These are phyloP conservation scores for Aschersonia sp. DNA, from an alignment of 2,329 filamentous ascomycete genomes.

Conservation along the genomic window DNA sequence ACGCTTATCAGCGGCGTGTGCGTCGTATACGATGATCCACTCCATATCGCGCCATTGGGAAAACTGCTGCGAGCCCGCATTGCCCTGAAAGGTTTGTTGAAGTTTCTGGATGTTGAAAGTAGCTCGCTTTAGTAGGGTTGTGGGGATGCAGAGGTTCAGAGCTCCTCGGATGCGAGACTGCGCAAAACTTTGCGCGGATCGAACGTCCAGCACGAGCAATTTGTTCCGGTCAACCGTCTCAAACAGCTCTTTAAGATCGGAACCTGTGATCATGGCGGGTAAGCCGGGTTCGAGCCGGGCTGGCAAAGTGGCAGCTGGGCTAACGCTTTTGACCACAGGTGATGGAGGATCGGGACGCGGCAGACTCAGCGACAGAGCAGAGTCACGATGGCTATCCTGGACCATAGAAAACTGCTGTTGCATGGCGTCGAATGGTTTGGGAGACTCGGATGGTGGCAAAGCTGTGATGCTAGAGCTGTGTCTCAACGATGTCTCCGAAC, in stretches of 20 bases:
- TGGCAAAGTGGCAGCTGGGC: slow-evolving; percentile 38
- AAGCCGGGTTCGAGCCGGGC: slow-evolving; percentile 28
- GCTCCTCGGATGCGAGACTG: slow-evolving; percentile 64
- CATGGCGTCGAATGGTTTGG: slow-evolving; percentile 14
- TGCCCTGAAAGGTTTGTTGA: slow-evolving; percentile 68
- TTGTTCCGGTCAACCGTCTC: slow-evolving; percentile 22
- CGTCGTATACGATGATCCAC: slow-evolving; percentile 79
- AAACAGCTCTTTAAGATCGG: slow-evolving; percentile 42
- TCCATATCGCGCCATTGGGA: slow-evolving; percentile 59
- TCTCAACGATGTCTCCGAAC: slow-evolving; percentile 31
- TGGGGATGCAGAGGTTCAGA: slow-evolving; percentile 87
- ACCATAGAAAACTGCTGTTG: slow-evolving; percentile 16
- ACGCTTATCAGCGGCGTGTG: slow-evolving; percentile 58
- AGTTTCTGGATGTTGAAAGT: slow-evolving; percentile 85
- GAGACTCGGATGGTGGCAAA: slow-evolving; percentile 28
- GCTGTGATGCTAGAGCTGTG: slow-evolving; percentile 20
- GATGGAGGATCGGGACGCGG: slow-evolving; percentile 27
- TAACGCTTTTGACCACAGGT: slow-evolving; percentile 9
- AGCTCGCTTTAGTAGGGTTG: slow-evolving; percentile 77
- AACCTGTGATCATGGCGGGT: slow-evolving; percentile 36
- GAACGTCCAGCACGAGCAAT: slow-evolving; percentile 66
- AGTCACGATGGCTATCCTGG: slow-evolving; percentile 35
- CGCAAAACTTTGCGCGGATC: slow-evolving; percentile 72
- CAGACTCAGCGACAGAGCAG: slow-evolving; percentile 38
- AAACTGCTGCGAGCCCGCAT: slow-evolving; percentile 57